Conservation (phyloP, 352 stramenopile genomes). For the Saprolegnia diclina region DNA sequence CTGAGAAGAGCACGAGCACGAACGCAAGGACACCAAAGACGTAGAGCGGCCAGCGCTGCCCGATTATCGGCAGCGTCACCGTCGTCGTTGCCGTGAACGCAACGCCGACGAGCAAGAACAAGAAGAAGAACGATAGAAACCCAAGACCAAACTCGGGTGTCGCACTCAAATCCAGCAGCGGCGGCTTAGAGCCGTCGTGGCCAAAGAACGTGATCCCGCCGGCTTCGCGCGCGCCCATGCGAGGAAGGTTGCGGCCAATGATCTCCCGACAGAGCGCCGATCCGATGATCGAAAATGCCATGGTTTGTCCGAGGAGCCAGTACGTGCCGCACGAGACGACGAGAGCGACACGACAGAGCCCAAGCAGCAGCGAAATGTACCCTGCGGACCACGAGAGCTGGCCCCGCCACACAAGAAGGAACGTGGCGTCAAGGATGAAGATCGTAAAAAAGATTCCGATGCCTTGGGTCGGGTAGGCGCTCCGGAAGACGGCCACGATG, state of each 20-base stretch:
- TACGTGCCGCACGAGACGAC: slow-evolving; percentile 57
- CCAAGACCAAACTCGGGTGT: slow-evolving; percentile 79
- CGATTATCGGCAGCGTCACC: slow-evolving; percentile 47
- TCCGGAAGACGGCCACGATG: slow-evolving; percentile 50
- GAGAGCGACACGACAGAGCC: slow-evolving; percentile 59
- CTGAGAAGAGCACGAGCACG: slow-evolving; percentile 73
- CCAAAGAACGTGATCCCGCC: slow-evolving; percentile 81
- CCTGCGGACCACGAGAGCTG: slow-evolving; percentile 67
- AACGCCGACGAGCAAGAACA: slow-evolving; percentile 73
- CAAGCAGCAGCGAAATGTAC: slow-evolving; percentile 78
- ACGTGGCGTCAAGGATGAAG: slow-evolving; percentile 60
- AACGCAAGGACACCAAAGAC: slow-evolving; percentile 83
- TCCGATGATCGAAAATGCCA: slow-evolving; percentile 76
- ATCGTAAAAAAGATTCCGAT: slow-evolving; percentile 64
- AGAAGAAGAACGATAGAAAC: slow-evolving; percentile 79
- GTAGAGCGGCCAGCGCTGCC: slow-evolving; percentile 72
- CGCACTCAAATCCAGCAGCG: slow-evolving; percentile 65
- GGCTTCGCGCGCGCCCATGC: slow-evolving; percentile 77
- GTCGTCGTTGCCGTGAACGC: slow-evolving; percentile 53
- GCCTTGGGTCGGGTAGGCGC: slow-evolving; percentile 49
- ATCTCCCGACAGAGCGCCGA: slow-evolving; percentile 75
- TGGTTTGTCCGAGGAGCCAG: slow-evolving; percentile 75
- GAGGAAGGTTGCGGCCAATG: slow-evolving; percentile 68
- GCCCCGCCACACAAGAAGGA: slow-evolving; percentile 68
- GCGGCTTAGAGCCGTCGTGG: slow-evolving; percentile 56